Evolutionary conservation across 2,329 filamentous ascomycete species (phyloP).

Genomic region (Chlorencoelia australis): DNA sequence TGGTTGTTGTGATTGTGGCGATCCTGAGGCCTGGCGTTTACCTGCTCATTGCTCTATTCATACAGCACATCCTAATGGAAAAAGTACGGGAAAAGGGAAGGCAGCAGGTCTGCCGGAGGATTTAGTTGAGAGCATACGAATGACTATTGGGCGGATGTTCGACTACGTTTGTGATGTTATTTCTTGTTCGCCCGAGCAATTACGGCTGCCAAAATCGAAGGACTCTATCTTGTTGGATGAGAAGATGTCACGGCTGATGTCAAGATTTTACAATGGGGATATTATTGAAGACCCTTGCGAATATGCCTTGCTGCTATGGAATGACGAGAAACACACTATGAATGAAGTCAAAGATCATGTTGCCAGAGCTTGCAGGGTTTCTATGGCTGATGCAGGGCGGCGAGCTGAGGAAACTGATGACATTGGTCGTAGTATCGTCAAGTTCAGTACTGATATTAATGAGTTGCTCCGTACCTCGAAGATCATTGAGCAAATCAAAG

Average conservation of each 20-base stretch:
- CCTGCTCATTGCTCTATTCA: conserved; percentile 92
- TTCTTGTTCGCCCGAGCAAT: conserved; percentile 92
- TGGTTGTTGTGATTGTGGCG: conserved; percentile 95
- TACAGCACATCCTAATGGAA: conserved; percentile 45
- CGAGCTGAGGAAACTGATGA: conserved; percentile 85
- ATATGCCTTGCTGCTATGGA: conserved; percentile 85
- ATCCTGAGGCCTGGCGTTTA: conserved; percentile 84
- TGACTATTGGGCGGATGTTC: conserved; percentile 75
- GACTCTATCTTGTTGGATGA: conserved; percentile 78
- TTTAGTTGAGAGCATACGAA: conserved; percentile 65
- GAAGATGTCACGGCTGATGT: conserved; percentile 62
- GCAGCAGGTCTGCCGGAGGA: conserved; percentile 59
- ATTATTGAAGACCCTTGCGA: conserved; percentile 55
- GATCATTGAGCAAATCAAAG: conserved; percentile 87
- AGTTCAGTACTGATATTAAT: conserved; percentile 62
- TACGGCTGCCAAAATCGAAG: conserved; percentile 74
- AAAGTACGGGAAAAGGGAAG: conserved; percentile 48
- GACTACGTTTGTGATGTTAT: conserved; percentile 98
- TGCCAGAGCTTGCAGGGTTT: conserved; percentile 73
- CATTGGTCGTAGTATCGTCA: conserved; percentile 76
- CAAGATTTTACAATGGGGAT: conserved; percentile 64
- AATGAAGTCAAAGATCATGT: conserved; percentile 86
- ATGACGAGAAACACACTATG: conserved; percentile 97
- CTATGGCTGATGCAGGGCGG: conserved; percentile 54
- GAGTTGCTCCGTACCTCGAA: conserved; percentile 68